Evolutionary conservation across 2,329 filamentous ascomycete species (phyloP).

Genomic region (Penicillium sp.): DNA sequence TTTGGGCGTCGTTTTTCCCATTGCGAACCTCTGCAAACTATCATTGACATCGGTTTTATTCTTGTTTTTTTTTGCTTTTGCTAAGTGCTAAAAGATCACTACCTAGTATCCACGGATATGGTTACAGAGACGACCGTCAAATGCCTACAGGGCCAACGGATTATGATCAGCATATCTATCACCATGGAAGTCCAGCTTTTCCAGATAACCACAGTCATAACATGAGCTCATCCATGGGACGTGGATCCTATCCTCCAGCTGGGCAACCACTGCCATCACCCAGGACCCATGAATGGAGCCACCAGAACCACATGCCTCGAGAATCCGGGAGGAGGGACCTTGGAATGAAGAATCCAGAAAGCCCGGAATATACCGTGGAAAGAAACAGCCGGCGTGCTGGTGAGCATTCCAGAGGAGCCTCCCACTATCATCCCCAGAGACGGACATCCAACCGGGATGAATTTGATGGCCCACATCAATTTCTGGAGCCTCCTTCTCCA

Average conservation of each 20-base stretch:
- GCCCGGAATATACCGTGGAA: conserved; percentile 39
- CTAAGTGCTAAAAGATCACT: conserved; percentile 35
- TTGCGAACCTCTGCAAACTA: conserved; percentile 6
- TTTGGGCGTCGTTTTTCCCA: conserved; percentile 11
- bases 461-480: conserved; percentile 84
- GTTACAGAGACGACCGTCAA: conserved; percentile 30
- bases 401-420: conserved; percentile 32
- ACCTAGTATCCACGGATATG: conserved; percentile 29
- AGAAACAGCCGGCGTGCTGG: conserved; percentile 34
- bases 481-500: conserved; percentile 69
- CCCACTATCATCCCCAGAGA: conserved; percentile 54
- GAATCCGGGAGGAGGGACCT: conserved; percentile 36
- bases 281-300: conserved; percentile 38
- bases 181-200: conserved; percentile 30
- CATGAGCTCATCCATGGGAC: conserved; percentile 28
- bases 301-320: conserved; percentile 30
- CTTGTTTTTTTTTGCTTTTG: conserved; percentile 11
- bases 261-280: conserved; percentile 31
- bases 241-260: conserved; percentile 34
- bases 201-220: conserved; percentile 30
- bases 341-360: conserved; percentile 35
- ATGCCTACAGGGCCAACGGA: conserved; percentile 28
- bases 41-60: conserved; percentile 8
- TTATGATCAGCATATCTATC: conserved; percentile 33
- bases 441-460: conserved; percentile 80